Conservation (phyloP, 306 rosid species). For the Pterocarpus macrocarpus region DNA sequence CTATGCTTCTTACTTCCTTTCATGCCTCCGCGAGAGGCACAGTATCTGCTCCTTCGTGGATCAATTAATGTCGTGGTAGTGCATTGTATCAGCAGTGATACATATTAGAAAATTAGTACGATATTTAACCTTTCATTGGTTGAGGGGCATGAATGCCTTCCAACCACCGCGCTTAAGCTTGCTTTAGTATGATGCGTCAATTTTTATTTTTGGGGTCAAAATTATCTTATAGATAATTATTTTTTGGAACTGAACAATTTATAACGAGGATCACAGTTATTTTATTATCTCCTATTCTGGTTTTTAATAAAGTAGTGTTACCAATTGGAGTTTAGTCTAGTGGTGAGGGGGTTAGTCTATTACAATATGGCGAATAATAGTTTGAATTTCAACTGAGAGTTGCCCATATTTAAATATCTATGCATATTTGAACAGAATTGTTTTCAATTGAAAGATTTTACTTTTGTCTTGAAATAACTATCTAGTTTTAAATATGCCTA, state of each 20-base stretch:
- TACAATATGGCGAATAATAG: no score
- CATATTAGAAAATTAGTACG: not conserved
- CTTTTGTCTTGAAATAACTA: no score
- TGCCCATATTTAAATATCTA: no score
- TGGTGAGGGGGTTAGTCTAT: no score
- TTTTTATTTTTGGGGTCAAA: not conserved
- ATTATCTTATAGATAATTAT: not conserved
- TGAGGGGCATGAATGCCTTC: not conserved
- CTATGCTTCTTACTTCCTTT: conserved; percentile 10
- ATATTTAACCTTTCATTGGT: not conserved
- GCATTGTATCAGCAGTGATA: not conserved
- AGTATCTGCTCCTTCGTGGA: conserved; percentile 29
- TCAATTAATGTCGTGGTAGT: not conserved
- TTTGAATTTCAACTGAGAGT: no score
- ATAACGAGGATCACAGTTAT: not conserved
- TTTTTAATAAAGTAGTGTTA: not conserved
- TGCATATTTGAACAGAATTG: no score
- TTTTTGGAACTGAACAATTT: not conserved
- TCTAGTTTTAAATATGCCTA: no score
- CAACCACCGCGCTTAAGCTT: not conserved
- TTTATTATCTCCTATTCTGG: not conserved
- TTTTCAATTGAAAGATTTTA: no score
- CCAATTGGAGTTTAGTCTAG: no score
- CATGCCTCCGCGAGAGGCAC: not conserved
- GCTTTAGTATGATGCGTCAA: not conserved